A percentile compares a stretch with the other conserved stretches of the same genome.
phyloP scores from a whole-genome alignment of 2,329 filamentous ascomycete species.

The Ophiostoma sp. region DNA sequence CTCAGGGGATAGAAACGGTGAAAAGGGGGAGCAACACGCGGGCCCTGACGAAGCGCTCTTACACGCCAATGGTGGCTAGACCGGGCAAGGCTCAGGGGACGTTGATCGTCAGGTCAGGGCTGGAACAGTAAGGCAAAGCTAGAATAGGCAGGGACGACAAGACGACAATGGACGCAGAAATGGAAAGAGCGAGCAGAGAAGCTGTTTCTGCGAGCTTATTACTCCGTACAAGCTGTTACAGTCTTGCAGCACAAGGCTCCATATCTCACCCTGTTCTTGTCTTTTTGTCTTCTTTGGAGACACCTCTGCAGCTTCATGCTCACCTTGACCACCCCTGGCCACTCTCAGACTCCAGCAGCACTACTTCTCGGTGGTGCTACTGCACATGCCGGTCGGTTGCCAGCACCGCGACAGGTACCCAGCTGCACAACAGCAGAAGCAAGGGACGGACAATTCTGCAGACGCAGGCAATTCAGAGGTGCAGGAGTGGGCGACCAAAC shows the following conservation, averaged over 20 bases:
- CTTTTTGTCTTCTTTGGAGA: neutral
- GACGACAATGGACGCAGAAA: neutral
- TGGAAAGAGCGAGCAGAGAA: neutral
- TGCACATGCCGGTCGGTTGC: slow-evolving; percentile 21
- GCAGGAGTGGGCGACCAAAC: neutral
- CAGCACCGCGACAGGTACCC: slow-evolving; percentile 18
- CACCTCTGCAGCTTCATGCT: neutral
- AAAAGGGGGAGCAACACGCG: neutral
- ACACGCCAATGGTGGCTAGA: neutral
- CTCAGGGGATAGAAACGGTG: neutral
- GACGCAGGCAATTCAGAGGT: neutral
- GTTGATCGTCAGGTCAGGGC: neutral
- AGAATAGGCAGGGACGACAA: neutral
- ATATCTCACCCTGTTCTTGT: neutral
- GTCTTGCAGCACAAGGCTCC: neutral
- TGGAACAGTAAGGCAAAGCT: no score
- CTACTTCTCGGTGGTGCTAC: slow-evolving; percentile 21
- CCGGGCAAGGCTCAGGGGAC: neutral
- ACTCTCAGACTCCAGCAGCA: neutral
- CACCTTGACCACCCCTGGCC: neutral
- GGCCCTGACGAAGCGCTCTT: neutral
- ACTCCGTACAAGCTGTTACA: neutral
- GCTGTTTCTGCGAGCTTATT: slow-evolving; percentile 12
- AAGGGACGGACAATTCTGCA: neutral
- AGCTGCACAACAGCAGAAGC: slow-evolving; percentile 20